Conservation (phyloP, 1,139 yeast genomes). For the Kurtzmaniella quercitrusa region DNA sequence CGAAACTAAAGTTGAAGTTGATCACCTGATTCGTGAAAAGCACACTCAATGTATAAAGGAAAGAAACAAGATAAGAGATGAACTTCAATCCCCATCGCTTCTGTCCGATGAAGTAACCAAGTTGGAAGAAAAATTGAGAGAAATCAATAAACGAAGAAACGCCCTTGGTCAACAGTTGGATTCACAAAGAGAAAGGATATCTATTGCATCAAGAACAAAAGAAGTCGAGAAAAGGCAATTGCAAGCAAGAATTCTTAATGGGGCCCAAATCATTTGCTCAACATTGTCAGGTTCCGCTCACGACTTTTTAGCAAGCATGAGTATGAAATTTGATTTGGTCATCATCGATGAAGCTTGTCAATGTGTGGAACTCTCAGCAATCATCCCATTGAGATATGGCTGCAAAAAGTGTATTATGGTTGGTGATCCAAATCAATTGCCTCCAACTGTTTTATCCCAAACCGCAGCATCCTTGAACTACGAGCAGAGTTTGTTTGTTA, state of each 20-base stretch:
- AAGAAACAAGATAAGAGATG: conserved; percentile 44
- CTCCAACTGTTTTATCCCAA: conserved; percentile 96
- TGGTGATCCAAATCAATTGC: conserved; percentile 98
- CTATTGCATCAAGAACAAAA: conserved; percentile 65
- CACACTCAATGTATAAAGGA: conserved; percentile 50
- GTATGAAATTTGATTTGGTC: conserved; percentile 85
- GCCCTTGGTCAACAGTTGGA: conserved; percentile 72
- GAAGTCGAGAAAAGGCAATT: conserved; percentile 75
- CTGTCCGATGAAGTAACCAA: conserved; percentile 37
- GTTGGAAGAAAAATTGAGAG: conserved; percentile 48
- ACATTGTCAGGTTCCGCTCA: conserved; percentile 96
- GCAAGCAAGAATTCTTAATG: conserved; percentile 66
- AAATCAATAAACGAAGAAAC: conserved; percentile 56
- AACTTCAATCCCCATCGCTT: conserved; percentile 29
- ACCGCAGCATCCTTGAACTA: conserved; percentile 76
- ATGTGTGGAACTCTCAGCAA: conserved; percentile 87
- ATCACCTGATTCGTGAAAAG: conserved; percentile 46
- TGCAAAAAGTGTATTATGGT: conserved; percentile 93
- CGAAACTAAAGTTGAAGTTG: conserved; percentile 29
- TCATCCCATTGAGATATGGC: conserved; percentile 92
- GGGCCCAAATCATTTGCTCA: conserved; percentile 87
- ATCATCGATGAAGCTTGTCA: conserved; percentile 98
- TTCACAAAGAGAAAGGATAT: conserved; percentile 68
- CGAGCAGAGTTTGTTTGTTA: conserved; percentile 88
- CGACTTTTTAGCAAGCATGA: conserved; percentile 69